Conservation (phyloP, 2,329 filamentous ascomycete genomes). For the Leptographium lundbergii region DNA sequence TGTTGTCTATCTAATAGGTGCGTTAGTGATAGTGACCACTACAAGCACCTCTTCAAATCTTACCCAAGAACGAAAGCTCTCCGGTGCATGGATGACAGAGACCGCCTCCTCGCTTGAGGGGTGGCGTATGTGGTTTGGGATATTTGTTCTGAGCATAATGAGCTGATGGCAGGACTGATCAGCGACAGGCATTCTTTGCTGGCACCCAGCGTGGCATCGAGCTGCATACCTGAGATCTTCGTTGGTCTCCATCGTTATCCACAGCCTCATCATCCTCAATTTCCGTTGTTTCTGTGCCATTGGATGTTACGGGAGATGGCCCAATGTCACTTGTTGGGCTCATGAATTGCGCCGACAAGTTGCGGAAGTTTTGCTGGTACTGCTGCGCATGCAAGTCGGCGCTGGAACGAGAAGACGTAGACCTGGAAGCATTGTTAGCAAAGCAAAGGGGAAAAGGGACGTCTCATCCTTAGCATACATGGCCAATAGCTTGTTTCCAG, state of each 20-base stretch:
- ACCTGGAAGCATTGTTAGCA: conserved; percentile 15
- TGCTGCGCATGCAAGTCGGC: conserved; percentile 37
- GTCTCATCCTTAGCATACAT: conserved; percentile 28
- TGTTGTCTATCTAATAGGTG: conserved; percentile 5
- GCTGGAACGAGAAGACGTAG: conserved; percentile 21
- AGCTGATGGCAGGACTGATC: conserved; percentile 21
- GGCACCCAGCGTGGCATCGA: neutral
- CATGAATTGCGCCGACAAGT: conserved; percentile 40
- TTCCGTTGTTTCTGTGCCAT: conserved; percentile 70
- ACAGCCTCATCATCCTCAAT: conserved; percentile 59
- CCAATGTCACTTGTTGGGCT: conserved; percentile 57
- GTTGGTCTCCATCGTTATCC: neutral
- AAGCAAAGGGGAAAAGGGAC: neutral
- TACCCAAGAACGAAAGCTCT: conserved; percentile 74
- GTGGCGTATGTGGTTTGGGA: conserved; percentile 44
- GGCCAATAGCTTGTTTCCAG: conserved; percentile 25
- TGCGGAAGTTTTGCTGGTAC: conserved; percentile 33
- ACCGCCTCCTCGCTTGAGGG: conserved; percentile 62
- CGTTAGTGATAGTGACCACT: neutral
- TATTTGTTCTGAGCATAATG: conserved; percentile 41
- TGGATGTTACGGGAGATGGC: conserved; percentile 75
- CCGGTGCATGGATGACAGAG: conserved; percentile 83
- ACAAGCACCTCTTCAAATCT: conserved; percentile 13
- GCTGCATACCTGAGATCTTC: conserved; percentile 12
- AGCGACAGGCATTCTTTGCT: neutral